Evolutionary conservation across 176 grass and related monocot genomes (phyloP).

Genomic region (Cenchrus fungigraminus): DNA sequence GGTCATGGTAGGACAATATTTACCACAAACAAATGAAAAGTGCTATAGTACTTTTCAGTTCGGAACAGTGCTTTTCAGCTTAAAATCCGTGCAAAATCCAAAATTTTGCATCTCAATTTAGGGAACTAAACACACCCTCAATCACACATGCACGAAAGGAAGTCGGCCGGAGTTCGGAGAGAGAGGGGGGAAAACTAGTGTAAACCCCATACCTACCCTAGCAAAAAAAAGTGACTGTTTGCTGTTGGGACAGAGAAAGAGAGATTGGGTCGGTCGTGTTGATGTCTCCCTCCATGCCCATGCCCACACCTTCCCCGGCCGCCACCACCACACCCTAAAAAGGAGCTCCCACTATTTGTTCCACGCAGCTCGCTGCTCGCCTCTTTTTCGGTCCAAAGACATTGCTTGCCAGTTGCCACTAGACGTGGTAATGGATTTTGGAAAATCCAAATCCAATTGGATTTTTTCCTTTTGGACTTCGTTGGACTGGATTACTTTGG

Average conservation of each 20-base stretch:
- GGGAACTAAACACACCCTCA: background rate
- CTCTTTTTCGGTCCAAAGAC: constrained; percentile 59
- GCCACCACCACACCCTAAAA: constrained; percentile 57
- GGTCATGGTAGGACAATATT: no score
- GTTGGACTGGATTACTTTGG: no score
- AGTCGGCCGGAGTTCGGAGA: no score
- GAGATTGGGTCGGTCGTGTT: background rate
- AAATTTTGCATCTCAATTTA: no score
- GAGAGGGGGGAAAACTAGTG: constrained; percentile 37
- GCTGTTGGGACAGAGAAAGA: constrained; percentile 38
- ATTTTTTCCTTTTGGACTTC: no score
- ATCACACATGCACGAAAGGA: constrained; percentile 30
- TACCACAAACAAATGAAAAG: no score
- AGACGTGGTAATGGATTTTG: no score
- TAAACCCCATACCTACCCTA: constrained; percentile 46
- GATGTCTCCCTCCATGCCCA: constrained; percentile 43
- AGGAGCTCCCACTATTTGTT: constrained; percentile 85
- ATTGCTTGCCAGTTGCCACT: constrained; percentile 15
- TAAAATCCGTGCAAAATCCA: no score
- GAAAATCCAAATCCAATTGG: no score
- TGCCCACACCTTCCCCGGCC: constrained; percentile 40
- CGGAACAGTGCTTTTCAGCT: no score
- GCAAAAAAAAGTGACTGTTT: constrained; percentile 44
- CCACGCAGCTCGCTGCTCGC: background rate
- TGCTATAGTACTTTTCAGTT: no score